These are phyloP conservation scores for Colletotrichum lupini DNA, from an alignment of 2,329 filamentous ascomycete genomes.

Conservation along the genomic window DNA sequence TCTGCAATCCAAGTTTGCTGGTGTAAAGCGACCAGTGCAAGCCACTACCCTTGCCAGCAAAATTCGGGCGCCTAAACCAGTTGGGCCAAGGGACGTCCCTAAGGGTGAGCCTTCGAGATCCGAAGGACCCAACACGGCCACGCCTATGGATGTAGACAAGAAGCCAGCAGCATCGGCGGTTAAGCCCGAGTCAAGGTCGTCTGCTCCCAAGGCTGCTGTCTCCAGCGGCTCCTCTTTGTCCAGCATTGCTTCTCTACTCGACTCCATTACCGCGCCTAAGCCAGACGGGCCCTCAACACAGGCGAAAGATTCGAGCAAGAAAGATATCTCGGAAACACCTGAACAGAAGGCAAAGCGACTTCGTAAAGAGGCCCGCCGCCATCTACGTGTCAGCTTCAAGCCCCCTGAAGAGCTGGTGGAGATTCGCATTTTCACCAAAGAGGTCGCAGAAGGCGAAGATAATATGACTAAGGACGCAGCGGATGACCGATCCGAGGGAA, in stretches of 20 bases:
- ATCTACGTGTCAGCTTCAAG: slow-evolving; percentile 78
- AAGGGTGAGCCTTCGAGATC: slow-evolving; percentile 38
- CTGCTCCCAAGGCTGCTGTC: slow-evolving; percentile 42
- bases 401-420: slow-evolving; percentile 74
- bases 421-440: slow-evolving; percentile 77
- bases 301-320: slow-evolving; percentile 49
- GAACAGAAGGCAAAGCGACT: slow-evolving; percentile 76
- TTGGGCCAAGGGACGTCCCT: slow-evolving; percentile 32
- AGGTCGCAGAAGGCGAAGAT: slow-evolving; percentile 75
- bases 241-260: slow-evolving; percentile 65
- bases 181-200: slow-evolving; percentile 40
- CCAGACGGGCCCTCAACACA: slow-evolving; percentile 64
- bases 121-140: slow-evolving; percentile 29
- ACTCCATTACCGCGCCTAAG: slow-evolving; percentile 59
- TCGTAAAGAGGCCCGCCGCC: slow-evolving; percentile 77
- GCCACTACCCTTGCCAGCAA: slow-evolving; percentile 60
- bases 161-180: slow-evolving; percentile 34
- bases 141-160: slow-evolving; percentile 35
- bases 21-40: slow-evolving; percentile 42
- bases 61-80: slow-evolving; percentile 53
- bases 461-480: slow-evolving; percentile 78
- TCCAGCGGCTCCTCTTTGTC: slow-evolving; percentile 53
- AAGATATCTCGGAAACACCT: slow-evolving; percentile 68
- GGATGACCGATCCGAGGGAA: slow-evolving; percentile 79
- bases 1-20: slow-evolving; percentile 41